A percentile compares a stretch with the other conserved stretches of the same genome.
Conservation (phyloP, 2,329 filamentous ascomycete species). For the Ophiocordyceps polyrhachis-furcata region DNA sequence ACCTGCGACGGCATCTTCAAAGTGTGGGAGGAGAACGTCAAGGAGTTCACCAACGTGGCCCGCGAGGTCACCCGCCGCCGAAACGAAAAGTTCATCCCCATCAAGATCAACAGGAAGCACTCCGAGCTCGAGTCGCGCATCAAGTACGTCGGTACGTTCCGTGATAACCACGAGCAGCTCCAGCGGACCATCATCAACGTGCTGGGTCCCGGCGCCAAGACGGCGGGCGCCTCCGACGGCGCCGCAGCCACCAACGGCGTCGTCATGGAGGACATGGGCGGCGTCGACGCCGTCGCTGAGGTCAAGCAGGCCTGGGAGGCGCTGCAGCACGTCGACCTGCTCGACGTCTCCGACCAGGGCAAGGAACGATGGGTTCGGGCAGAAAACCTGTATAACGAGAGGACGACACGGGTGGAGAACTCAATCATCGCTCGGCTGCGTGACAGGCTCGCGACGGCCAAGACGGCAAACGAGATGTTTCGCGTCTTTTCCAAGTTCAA, state of each 20-base stretch:
- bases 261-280: conserved; percentile 83
- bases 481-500: conserved; percentile 99
- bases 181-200: conserved; percentile 94
- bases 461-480: conserved; percentile 99
- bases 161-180: conserved; percentile 92
- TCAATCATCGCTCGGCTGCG: conserved; percentile 90
- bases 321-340: conserved; percentile 81
- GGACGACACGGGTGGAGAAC: conserved; percentile 92
- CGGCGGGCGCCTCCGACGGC: conserved; percentile 32
- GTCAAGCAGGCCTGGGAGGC: conserved; percentile 89
- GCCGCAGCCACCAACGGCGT: conserved; percentile 35
- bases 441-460: conserved; percentile 84
- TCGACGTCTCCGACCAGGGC: conserved; percentile 80
- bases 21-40: conserved; percentile 88
- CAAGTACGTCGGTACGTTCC: conserved; percentile 86
- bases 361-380: conserved; percentile 85
- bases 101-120: conserved; percentile 84
- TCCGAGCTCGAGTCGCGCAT: conserved; percentile 76
- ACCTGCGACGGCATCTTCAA: conserved; percentile 73
- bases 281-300: conserved; percentile 92
- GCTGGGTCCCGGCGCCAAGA: conserved; percentile 55
- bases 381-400: conserved; percentile 91
- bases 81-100: conserved; percentile 96
- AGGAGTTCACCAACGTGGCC: conserved; percentile 95
- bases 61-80: conserved; percentile 84